Evolutionary conservation across 2,329 filamentous ascomycete genomes (phyloP).

Genomic region (Chaetomium olivaceum): DNA sequence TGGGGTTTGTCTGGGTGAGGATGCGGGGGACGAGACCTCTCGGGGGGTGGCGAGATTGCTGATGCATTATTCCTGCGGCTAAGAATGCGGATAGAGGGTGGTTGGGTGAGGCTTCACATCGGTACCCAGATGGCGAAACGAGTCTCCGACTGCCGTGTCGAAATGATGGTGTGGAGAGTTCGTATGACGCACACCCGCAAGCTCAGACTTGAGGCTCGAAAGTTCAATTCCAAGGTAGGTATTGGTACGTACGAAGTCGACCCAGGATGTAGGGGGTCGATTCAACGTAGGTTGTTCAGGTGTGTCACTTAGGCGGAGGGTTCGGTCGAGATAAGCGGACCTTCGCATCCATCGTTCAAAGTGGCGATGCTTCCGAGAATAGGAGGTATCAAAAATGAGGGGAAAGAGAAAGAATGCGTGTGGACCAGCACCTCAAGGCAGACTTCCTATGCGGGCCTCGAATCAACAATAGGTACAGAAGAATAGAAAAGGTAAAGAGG

Average conservation of each 20-base stretch:
- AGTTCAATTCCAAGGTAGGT: background rate
- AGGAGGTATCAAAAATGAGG: conserved; percentile 4
- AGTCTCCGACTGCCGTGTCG: conserved; percentile 6
- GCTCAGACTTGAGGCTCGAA: background rate
- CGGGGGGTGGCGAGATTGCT: conserved; percentile 76
- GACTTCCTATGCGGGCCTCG: conserved; percentile 16
- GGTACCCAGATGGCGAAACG: conserved; percentile 19
- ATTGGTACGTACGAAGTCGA: background rate
- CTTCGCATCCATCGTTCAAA: conserved; percentile 33
- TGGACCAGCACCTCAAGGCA: conserved; percentile 26
- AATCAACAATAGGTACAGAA: conserved; percentile 3
- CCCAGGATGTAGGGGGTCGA: background rate
- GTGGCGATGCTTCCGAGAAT: conserved; percentile 12
- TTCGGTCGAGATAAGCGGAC: conserved; percentile 26
- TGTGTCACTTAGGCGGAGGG: conserved; percentile 20
- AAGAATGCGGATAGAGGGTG: conserved; percentile 18
- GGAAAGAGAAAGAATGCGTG: conserved; percentile 7
- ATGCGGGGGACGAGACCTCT: conserved; percentile 71
- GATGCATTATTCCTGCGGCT: conserved; percentile 77
- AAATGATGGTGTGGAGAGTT: background rate
- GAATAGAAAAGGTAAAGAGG: conserved; percentile 10
- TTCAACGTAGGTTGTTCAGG: background rate
- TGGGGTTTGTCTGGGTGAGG: conserved; percentile 69
- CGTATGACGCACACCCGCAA: background rate
- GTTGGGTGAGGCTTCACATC: conserved; percentile 25